Percentiles rank a stretch among this genome's conserved stretches.
Conservation (phyloP, 2,329 filamentous ascomycete species). For the Sarocladium oryzae region DNA sequence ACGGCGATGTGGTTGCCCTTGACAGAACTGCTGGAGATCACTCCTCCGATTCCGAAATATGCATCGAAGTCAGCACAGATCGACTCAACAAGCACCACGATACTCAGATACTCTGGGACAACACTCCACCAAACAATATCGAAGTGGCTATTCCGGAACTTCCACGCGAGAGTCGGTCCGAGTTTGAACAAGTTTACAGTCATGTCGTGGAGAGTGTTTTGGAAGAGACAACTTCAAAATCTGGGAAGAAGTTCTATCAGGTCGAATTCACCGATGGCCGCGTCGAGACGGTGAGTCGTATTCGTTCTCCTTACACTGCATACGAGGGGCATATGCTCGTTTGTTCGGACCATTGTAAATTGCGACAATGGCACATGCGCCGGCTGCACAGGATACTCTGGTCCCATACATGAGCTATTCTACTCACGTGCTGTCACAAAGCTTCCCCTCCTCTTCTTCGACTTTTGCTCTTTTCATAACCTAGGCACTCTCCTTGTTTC, state of each 20-base stretch:
- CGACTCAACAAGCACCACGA: no score
- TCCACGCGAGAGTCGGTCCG: slow-evolving; percentile 17
- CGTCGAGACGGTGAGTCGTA: slow-evolving; percentile 36
- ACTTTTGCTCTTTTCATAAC: background rate
- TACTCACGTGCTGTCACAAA: background rate
- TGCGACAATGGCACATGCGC: background rate
- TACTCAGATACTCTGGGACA: no score
- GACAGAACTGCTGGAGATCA: no score
- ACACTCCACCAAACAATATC: slow-evolving; percentile 12
- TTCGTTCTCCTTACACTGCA: background rate
- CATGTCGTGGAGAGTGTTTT: slow-evolving; percentile 31
- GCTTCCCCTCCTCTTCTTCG: background rate
- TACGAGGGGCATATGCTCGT: no score
- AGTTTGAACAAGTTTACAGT: slow-evolving; percentile 28
- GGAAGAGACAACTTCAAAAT: slow-evolving; percentile 20
- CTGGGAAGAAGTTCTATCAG: slow-evolving; percentile 23
- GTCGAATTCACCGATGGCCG: slow-evolving; percentile 42
- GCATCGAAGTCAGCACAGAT: background rate
- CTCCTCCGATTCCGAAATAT: no score
- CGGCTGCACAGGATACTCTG: background rate
- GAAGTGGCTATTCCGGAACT: slow-evolving; percentile 26
- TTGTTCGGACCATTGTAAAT: background rate
- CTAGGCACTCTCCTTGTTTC: background rate
- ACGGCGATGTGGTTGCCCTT: background rate
- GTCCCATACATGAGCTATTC: background rate